Base-by-base conservation (phyloP, 371 early-diverging fungal genomes). In the Mucor irregularis region DNA sequence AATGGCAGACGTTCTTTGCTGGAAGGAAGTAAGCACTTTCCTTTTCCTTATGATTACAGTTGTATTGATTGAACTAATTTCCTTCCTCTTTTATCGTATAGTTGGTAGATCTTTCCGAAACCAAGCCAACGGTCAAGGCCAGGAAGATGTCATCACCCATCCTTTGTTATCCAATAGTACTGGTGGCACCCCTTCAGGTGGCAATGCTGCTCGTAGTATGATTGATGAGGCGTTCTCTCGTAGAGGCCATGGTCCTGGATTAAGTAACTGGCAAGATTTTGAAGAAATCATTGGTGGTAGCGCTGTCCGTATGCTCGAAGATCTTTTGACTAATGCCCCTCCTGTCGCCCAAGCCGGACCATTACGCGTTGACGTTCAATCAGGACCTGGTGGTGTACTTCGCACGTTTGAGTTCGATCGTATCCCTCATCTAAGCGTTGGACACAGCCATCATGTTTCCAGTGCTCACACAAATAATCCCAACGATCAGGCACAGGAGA, bases 221-320 rank as follows among this genome's bases (percentile, higher is more conserved):
- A 25, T 58, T 3, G 63, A 54, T 44, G 66, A 44, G 2, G 24
- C 55, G 2, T 42, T 61, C 14, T 37, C 49, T 35, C 68, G 56
- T 43, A 44, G 66, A 49, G 50, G 21, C 6, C 59, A 58, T 44
- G 40, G 53, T 16, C 31, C 62, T 10, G 69, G 69, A 1, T 58
- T 73, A 19, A 60, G 68, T 39, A 85, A 83, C 44, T 80, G 78
- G 74, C 82, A 84, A 38, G 80, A 86, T 4, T 82, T 90, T 56
- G 89, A 89, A 52, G 87, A 89, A 33, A 68, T 91, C 9, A 70
- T 91, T 35, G 87, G 84, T 16, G 87, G 85, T 4, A 83, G 79
- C 55, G 82, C 91, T 1, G 67, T 84, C 25, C 89, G 89, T 53
- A 61, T 89, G 47, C 66, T 90, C 5, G 85, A 87, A 53, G 84